Evolutionary conservation across 73 alveolate genomes (phyloP), one percentile per base, ranked within the genome.

Genomic region (Paramecium biaurelia): DNA sequence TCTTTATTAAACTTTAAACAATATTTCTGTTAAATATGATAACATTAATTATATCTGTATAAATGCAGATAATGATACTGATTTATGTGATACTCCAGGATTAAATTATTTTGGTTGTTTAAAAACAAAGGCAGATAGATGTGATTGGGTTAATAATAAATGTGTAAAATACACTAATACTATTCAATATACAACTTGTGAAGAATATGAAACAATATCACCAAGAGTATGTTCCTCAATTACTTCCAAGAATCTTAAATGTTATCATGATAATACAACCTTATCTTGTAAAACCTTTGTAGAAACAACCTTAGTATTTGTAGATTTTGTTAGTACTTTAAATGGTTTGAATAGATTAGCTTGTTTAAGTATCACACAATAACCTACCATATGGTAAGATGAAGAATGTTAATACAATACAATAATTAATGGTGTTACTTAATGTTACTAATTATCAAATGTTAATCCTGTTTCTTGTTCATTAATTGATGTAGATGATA

Each of bases 31-130:
- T 0, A 72, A 72, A 20, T 72, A 35, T 38, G 58, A 38, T 72
- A 38, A n/a, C 2, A 21, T 11, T 72, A 38, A 35, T 37, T 72
- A 15, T 12, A 37, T 32, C 2, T 72, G 86, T 37, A 10, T 37
- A 4, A 0, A 7, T 35, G 38, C 86, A 35, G 86, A 72, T 72
- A 32, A 23, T 28, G 43, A 67, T 12, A 72, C 5, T 35, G 86
- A 72, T 72, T 21, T 34, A 15, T 72, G 86, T 37, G 30, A 15
- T 37, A 72, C 86, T 34, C 43, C 63, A 35, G 86, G 86, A 72
- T 72, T 72, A 26, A 72, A 72, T 72, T 72, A 72, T 72, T 72
- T 28, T 72, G 86, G 86, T 9, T 72, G 86, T 38, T 72, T 72
- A 18, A 35, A 14, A 4, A 72, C 86, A 12, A 72, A 34, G 67